Base-by-base conservation (phyloP, 1,284 basidiomycete genomes). In the Ustilago hordei region DNA sequence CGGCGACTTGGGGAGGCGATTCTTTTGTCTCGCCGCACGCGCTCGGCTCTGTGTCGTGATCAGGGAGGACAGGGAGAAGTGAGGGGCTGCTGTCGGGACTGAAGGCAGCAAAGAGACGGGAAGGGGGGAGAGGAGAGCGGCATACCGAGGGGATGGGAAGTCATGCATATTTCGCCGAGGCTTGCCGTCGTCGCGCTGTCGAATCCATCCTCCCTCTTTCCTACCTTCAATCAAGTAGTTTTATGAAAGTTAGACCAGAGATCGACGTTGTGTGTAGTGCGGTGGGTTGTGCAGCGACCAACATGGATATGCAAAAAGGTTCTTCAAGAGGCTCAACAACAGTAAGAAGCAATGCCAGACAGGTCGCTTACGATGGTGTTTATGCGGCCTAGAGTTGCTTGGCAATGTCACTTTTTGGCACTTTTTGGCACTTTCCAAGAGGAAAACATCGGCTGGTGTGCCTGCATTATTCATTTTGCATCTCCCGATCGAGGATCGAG, bases 141-240 rank as follows among this genome's bases (percentile, higher is more conserved):
- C 63, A 64, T 50, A 50, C 66, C 66, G 66, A 63, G 66, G 23
- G 23, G 45, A 32, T 55, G 60, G 50, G 56, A 62, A 62, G 36
- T 50, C 41, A 56, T 69, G 66, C 66, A 69, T 63, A 62, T 68
- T 68, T 62, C 66, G 66, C 66, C 66, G 66, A 68, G 60, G 60
- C 60, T 61, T 36, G 41, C 36, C 34, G 23, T 45, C 13, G 9
- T 41, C 19, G 45, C 45, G 45, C n/a, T 50, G 35, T 57, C 55
- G n/a, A 32, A 17, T 17, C 8, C 45, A 32, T 36, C 11, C 32
- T 23, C 36, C 11, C 32, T 23, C 36, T 35, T 15, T n/a, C 45
- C 32, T 5, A 17, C n/a, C 47, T 48, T 19, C 23, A 28, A 13
- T 8, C 45, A 31, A 41, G 15, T 17, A 41, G n/a, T 19, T 19